phyloP scores from a whole-genome alignment of 1,284 basidiomycete genomes.

The Leccinum pseudoinsigne region DNA sequence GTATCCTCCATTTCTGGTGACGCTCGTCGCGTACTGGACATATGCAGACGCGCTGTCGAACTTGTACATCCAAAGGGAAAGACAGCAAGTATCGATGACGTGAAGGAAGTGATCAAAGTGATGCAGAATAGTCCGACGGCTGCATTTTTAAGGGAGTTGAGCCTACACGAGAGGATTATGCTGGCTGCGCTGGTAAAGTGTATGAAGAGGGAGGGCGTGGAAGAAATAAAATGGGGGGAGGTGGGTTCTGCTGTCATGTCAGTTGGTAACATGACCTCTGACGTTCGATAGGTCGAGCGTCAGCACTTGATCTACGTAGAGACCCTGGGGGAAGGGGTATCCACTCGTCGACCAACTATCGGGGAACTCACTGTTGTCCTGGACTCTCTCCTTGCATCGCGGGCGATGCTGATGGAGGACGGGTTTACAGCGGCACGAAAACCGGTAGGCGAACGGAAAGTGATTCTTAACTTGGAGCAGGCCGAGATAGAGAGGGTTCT shows the following conservation, averaged over 20 bases:
- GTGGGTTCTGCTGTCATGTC: slow-evolving; percentile 41
- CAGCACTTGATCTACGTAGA: slow-evolving; percentile 68
- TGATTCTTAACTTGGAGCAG: slow-evolving; percentile 71
- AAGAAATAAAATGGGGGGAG: slow-evolving; percentile 84
- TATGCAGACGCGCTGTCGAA: slow-evolving; percentile 89
- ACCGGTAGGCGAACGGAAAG: slow-evolving; percentile 54
- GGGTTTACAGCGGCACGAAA: slow-evolving; percentile 52
- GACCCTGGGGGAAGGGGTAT: slow-evolving; percentile 52
- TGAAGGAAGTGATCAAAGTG: slow-evolving; percentile 80
- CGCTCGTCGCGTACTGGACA: slow-evolving; percentile 91
- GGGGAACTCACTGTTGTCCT: slow-evolving; percentile 62
- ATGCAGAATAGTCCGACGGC: slow-evolving; percentile 94
- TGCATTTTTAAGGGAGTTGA: slow-evolving; percentile 77
- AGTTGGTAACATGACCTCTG: slow-evolving; percentile 7
- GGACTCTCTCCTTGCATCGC: slow-evolving; percentile 68
- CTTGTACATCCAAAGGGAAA: slow-evolving; percentile 55
- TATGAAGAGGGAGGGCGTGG: slow-evolving; percentile 81
- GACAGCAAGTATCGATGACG: slow-evolving; percentile 72
- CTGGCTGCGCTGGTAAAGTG: slow-evolving; percentile 87
- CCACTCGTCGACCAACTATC: slow-evolving; percentile 50
- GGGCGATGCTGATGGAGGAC: slow-evolving; percentile 72
- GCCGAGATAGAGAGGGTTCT: slow-evolving; percentile 73
- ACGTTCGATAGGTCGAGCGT: slow-evolving; percentile 50
- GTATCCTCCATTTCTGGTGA: slow-evolving; percentile 95
- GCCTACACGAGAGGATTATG: slow-evolving; percentile 87